These are phyloP conservation scores for Parathielavia hyrcaniae DNA, from an alignment of 495 filamentous ascomycete genomes.

Conservation along the genomic window DNA sequence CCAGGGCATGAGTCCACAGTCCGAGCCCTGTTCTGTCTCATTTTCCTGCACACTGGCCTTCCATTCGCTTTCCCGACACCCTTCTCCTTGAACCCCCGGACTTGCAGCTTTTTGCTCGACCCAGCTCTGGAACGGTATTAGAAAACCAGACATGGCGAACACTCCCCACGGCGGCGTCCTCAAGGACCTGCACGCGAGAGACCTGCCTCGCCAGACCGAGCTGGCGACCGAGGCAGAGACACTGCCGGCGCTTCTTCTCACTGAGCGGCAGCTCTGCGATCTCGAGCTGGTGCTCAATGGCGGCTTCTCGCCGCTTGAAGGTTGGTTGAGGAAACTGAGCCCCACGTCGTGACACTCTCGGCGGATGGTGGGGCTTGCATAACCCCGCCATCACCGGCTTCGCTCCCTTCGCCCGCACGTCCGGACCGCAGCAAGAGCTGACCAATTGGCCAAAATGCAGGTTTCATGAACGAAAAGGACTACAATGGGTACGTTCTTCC, in stretches of 20 bases:
- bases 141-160: constrained; percentile 51
- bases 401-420: neutral
- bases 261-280: constrained; percentile 94
- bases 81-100: neutral
- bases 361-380: constrained; percentile 28
- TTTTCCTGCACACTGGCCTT: neutral
- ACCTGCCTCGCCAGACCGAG: constrained; percentile 67
- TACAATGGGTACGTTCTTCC: constrained; percentile 69
- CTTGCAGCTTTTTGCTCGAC: neutral
- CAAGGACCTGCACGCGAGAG: constrained; percentile 92
- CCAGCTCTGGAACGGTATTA: constrained; percentile 1
- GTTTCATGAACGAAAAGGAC: constrained; percentile 95
- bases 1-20: neutral
- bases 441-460: constrained; percentile 41
- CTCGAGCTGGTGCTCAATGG: constrained; percentile 93
- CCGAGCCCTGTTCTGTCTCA: neutral
- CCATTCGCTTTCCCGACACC: neutral
- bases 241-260: constrained; percentile 76
- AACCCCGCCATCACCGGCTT: constrained; percentile 25
- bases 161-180: constrained; percentile 92
- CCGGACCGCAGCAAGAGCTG: constrained; percentile 8
- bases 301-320: constrained; percentile 95
- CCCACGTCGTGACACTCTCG: constrained; percentile 4
- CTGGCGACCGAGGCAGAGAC: constrained; percentile 78
- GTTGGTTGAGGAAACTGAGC: constrained; percentile 44